These are phyloP conservation scores for Kwoniella europaea DNA, from an alignment of 768 basidiomycete genomes.

Conservation along the genomic window DNA sequence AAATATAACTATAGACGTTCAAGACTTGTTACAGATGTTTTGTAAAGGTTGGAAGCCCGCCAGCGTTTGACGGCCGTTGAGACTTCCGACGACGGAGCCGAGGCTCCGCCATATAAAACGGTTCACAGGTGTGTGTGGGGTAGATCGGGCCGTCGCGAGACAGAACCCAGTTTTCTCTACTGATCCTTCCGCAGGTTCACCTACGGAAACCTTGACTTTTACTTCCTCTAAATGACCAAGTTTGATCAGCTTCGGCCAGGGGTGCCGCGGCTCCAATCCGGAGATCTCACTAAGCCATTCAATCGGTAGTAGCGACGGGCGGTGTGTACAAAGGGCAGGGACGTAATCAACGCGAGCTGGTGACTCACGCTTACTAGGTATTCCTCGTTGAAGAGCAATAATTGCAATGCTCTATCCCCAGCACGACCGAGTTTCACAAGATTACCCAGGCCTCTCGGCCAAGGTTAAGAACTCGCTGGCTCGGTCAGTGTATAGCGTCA, in stretches of 20 bases:
- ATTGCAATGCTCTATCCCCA: slow-evolving; percentile 89
- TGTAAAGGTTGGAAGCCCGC: slow-evolving; percentile 25
- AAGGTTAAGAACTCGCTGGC: slow-evolving; percentile 79
- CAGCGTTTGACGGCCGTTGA: slow-evolving; percentile 9
- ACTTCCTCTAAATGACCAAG: slow-evolving; percentile 84
- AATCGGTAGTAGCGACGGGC: slow-evolving; percentile 89
- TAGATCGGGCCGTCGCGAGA: slow-evolving; percentile 46
- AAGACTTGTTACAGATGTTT: slow-evolving; percentile 37
- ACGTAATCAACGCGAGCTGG: slow-evolving; percentile 87
- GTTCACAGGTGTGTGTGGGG: slow-evolving; percentile 64
- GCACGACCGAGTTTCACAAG: slow-evolving; percentile 79
- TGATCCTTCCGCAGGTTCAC: slow-evolving; percentile 83
- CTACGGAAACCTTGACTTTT: slow-evolving; percentile 82
- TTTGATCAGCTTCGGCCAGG: slow-evolving; percentile 70
- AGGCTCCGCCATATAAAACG: slow-evolving; percentile 2
- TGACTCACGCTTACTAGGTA: slow-evolving; percentile 86
- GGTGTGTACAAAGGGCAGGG: slow-evolving; percentile 90
- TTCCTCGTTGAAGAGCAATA: slow-evolving; percentile 91
- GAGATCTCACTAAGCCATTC: slow-evolving; percentile 88
- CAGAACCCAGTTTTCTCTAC: slow-evolving; percentile 60
- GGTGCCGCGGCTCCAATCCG: slow-evolving; percentile 69
- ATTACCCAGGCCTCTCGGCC: slow-evolving; percentile 76
- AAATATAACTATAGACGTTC: slow-evolving; percentile 47
- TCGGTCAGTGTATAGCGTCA: slow-evolving; percentile 87
- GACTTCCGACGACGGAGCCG: not conserved